These are phyloP conservation scores for Huntiella decipiens DNA, from an alignment of 2,329 filamentous ascomycete species.

Conservation along the genomic window DNA sequence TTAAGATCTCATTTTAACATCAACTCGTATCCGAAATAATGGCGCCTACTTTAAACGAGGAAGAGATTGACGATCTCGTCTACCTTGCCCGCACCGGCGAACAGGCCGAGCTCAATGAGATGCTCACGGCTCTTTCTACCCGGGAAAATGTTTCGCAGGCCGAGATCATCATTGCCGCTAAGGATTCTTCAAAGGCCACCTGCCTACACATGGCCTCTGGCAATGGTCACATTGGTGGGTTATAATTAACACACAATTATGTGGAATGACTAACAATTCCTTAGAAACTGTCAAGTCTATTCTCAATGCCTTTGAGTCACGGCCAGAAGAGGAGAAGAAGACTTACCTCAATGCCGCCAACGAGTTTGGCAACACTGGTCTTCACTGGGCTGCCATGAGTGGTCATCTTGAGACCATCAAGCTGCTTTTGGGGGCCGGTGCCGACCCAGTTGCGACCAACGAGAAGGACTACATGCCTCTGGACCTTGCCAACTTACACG, in stretches of 20 bases:
- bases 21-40: constrained; percentile 16
- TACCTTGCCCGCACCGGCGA: constrained; percentile 73
- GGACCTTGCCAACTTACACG: constrained; percentile 52
- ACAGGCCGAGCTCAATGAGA: constrained; percentile 41
- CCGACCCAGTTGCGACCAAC: constrained; percentile 62
- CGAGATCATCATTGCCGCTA: constrained; percentile 50
- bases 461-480: constrained; percentile 65
- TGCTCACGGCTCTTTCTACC: constrained; percentile 39
- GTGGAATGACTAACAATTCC: neutral
- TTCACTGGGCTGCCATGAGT: constrained; percentile 88
- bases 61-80: constrained; percentile 79
- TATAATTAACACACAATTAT: neutral
- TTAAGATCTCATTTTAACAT: constrained; percentile 5
- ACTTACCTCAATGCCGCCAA: constrained; percentile 52
- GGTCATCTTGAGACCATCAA: constrained; percentile 70
- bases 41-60: constrained; percentile 43
- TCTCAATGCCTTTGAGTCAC: constrained; percentile 24
- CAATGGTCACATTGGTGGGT: constrained; percentile 64
- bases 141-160: constrained; percentile 39
- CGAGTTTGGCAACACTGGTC: constrained; percentile 66
- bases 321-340: constrained; percentile 21
- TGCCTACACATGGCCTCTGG: constrained; percentile 82
- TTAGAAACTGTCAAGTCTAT: constrained; percentile 27
- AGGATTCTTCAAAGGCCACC: constrained; percentile 60
- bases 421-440: constrained; percentile 50